Evolutionary conservation across 345 rosid genomes (phyloP), one percentile per base, ranked within the genome.

Genomic region (Geranium rotundifolium): DNA sequence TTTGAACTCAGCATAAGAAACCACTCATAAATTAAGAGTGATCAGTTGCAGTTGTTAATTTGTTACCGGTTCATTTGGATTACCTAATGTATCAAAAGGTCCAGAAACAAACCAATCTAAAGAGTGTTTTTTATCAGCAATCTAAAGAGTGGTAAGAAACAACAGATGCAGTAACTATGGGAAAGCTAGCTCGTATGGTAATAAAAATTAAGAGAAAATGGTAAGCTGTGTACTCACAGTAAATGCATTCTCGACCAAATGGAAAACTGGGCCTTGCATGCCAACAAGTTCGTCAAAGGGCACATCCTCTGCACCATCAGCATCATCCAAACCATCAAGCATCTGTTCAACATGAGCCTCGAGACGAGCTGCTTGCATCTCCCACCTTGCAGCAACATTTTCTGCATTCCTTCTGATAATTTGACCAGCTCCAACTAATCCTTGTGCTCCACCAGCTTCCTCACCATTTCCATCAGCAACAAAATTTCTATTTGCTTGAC

Each of bases 251-350:
- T 95, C 99, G 77, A 95, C 96, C 79, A 95, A 86, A 83, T 95
- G 99, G 64, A 95, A 88, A 63, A 95, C 96, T 17, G 99, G 97
- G 62, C 99, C 96, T 83, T 90, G 99, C 97, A 95, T 95, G 72
- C 97, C 97, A 61, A 90, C 99, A 66, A 95, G 91, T 80, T 95
- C 99, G 58, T 95, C 99, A 71, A 95, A 95, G 55, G 99, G 99
- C 20, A 95, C 99, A 65, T 95, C 99, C 82, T 95, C 99, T 8
- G 99, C 99, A 72, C 96, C 99, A 80, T 93, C 99, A 76, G 90
- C 97, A 66, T 90, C 99, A 31, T 93, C 99, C 76, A 93, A 72
- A 55, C 95, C 99, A 82, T 93, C 99, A 82, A 93, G 88, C 88
- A 93, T 93, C 74, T 90, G 99, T 68, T 93, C 99, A 65, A 93